Conservation (phyloP, 257 asterid species). For the Plantago ovata region DNA sequence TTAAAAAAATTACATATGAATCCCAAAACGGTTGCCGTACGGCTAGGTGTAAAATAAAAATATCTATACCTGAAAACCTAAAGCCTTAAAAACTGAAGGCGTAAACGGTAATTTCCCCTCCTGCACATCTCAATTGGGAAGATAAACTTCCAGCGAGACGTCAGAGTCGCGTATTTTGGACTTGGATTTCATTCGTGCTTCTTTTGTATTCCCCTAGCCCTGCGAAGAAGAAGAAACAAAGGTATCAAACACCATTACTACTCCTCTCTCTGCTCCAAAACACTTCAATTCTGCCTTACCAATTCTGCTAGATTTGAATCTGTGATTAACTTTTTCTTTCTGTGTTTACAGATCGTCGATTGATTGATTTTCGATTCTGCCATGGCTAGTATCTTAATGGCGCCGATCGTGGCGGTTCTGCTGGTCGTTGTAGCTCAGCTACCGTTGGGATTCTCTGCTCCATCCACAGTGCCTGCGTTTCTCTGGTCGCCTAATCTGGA, state of each 20-base stretch:
- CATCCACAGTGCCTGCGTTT: conserved; percentile 47
- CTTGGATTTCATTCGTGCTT: conserved; percentile 11
- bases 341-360: conserved; percentile 13
- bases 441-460: conserved; percentile 25
- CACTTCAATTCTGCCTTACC: neutral
- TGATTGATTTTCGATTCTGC: conserved; percentile 17
- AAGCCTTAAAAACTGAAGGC: too few species aligned
- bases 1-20: too few species aligned
- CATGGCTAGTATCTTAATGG: conserved; percentile 29
- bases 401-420: conserved; percentile 27
- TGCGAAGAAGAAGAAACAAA: conserved; percentile 13
- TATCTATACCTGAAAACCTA: too few species aligned
- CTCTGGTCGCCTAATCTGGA: conserved; percentile 55
- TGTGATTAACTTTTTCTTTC: neutral
- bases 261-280: conserved; percentile 15
- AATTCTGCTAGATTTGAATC: neutral
- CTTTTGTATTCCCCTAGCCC: neutral
- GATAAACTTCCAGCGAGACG: conserved; percentile 10
- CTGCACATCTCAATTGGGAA: too few species aligned
- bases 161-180: conserved; percentile 19
- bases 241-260: neutral
- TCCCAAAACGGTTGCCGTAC: too few species aligned
- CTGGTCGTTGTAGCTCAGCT: conserved; percentile 38
- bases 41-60: too few species aligned
- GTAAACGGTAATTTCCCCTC: too few species aligned